A percentile compares a stretch with the other conserved stretches of the same genome.
Evolutionary conservation across 164 flowering plant species (phyloP).

Genomic region (Chimonanthus salicifolius): DNA sequence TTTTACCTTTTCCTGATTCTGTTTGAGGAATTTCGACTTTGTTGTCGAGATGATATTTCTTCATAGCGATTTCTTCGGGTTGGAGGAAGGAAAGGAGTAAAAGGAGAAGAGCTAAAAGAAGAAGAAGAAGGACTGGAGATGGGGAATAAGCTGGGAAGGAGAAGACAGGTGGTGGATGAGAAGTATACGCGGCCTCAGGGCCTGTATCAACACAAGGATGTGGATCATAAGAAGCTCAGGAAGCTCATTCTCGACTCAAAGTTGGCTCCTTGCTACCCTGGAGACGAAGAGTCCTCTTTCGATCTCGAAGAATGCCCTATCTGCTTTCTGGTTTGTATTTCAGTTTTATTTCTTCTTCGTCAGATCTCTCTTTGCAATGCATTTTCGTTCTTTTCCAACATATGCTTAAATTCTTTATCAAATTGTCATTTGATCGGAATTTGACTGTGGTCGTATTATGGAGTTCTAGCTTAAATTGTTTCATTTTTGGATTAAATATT

Average conservation of each 20-base stretch:
- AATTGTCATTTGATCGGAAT: not conserved
- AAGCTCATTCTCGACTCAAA: constrained; percentile 91
- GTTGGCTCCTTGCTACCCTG: constrained; percentile 95
- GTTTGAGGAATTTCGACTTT: not conserved
- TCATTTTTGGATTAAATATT: not conserved
- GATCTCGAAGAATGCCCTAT: constrained; percentile 96
- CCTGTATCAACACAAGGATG: constrained; percentile 73
- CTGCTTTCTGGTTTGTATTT: constrained; percentile 80
- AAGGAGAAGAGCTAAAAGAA: constrained; percentile 36
- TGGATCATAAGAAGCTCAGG: constrained; percentile 90
- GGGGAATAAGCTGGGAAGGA: constrained; percentile 92
- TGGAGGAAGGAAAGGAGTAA: constrained; percentile 10
- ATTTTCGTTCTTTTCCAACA: not conserved
- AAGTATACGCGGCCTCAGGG: constrained; percentile 91
- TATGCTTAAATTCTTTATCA: not conserved
- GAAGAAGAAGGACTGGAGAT: constrained; percentile 34
- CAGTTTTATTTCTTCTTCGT: not conserved
- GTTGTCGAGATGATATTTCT: not conserved
- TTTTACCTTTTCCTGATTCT: not conserved
- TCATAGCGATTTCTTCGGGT: not conserved
- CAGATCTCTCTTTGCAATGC: not conserved
- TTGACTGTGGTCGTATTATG: not conserved
- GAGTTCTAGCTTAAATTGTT: not conserved
- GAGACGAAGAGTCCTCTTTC: constrained; percentile 58
- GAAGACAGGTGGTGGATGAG: constrained; percentile 84